phyloP scores from a whole-genome alignment of 352 stramenopile genomes.

The Phytophthora ohioensis region DNA sequence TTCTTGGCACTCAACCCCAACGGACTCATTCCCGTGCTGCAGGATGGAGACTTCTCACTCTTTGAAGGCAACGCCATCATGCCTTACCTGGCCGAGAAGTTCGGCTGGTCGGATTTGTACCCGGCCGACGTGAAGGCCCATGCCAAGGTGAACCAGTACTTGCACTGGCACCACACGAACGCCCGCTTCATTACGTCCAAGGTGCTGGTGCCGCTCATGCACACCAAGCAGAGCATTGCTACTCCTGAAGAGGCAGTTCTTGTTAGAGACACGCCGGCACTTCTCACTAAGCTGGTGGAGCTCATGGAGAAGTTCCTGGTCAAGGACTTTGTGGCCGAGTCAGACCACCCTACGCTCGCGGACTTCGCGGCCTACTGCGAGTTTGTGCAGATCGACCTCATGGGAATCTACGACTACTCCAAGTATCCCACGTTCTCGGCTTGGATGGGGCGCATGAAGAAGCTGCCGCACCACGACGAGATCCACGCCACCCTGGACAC shows the following conservation, averaged over 20 bases:
- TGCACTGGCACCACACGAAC: slow-evolving; percentile 37
- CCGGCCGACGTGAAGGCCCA: slow-evolving; percentile 49
- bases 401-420: slow-evolving; percentile 45
- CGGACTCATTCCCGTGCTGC: slow-evolving; percentile 33
- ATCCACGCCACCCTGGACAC: slow-evolving; percentile 42
- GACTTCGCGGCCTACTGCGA: slow-evolving; percentile 60
- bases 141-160: slow-evolving; percentile 70
- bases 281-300: slow-evolving; percentile 29
- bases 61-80: slow-evolving; percentile 52
- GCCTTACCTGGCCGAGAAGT: slow-evolving; percentile 56
- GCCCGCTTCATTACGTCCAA: slow-evolving; percentile 47
- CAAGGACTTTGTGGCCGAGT: slow-evolving; percentile 36
- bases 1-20: slow-evolving; percentile 44
- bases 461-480: slow-evolving; percentile 45
- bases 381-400: slow-evolving; percentile 46
- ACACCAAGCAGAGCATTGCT: slow-evolving; percentile 33
- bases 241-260: slow-evolving; percentile 29
- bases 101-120: slow-evolving; percentile 55
- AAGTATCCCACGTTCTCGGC: slow-evolving; percentile 31
- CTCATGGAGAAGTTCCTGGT: slow-evolving; percentile 49
- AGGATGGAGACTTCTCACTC: slow-evolving; percentile 43
- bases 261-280: slow-evolving; percentile 30
- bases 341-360: slow-evolving; percentile 43
- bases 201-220: slow-evolving; percentile 52
- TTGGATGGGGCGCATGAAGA: slow-evolving; percentile 48